phyloP scores from a whole-genome alignment of 345 rosid species.

The Euphorbia tirucalli region DNA sequence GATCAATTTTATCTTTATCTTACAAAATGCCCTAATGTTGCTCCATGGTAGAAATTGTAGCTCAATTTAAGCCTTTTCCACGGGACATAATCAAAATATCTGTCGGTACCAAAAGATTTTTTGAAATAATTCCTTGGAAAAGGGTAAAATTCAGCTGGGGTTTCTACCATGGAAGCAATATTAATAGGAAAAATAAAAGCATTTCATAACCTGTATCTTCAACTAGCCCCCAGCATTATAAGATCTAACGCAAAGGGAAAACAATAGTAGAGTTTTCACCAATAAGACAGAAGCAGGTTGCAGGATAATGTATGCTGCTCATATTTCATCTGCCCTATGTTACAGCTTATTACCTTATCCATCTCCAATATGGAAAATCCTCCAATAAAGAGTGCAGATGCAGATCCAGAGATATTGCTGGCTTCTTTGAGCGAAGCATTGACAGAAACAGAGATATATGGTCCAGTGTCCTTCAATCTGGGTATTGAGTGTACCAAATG shows the following conservation, averaged over 20 bases:
- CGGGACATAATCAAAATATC: no score
- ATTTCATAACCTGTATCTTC: background rate
- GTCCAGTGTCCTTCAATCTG: slow-evolving; percentile 49
- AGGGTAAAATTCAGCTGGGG: no score
- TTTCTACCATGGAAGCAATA: background rate
- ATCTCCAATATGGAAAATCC: slow-evolving; percentile 74
- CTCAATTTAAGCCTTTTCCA: no score
- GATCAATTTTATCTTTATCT: no score
- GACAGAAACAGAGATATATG: slow-evolving; percentile 55
- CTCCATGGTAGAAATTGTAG: no score
- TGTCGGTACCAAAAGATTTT: no score
- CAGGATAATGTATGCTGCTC: background rate
- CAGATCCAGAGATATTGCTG: slow-evolving; percentile 61
- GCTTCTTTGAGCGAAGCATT: slow-evolving; percentile 58
- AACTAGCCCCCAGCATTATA: background rate
- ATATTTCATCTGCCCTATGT: background rate
- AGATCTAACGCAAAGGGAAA: background rate
- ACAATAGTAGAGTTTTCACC: background rate
- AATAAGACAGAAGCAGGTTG: background rate
- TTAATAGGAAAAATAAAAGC: background rate
- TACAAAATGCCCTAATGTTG: no score
- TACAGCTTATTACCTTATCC: slow-evolving; percentile 52
- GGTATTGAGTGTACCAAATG: slow-evolving; percentile 64
- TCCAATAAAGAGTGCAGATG: slow-evolving; percentile 80
- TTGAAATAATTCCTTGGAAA: no score